A percentile compares a stretch with the other conserved stretches of the same genome.
Evolutionary conservation across 2,329 filamentous ascomycete species (phyloP).

Genomic region (Neoarthrinium moseri): DNA sequence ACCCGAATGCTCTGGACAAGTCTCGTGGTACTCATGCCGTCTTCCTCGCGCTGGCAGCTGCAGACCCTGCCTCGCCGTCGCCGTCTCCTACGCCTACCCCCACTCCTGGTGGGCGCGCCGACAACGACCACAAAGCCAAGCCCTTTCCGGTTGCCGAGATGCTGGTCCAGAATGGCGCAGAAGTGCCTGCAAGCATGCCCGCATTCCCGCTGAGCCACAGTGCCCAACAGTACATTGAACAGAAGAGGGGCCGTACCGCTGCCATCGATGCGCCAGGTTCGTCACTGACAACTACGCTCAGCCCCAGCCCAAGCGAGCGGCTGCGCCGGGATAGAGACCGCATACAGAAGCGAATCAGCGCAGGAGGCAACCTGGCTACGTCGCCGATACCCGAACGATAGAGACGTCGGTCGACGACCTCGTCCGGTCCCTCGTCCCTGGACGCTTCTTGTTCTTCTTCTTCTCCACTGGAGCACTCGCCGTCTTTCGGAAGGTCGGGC

Average conservation of each 20-base stretch:
- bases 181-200: slow-evolving; percentile 73
- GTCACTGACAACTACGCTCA: slow-evolving; percentile 52
- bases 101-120: slow-evolving; percentile 37
- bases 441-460: slow-evolving; percentile 12
- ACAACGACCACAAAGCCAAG: slow-evolving; percentile 50
- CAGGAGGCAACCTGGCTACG: slow-evolving; percentile 69
- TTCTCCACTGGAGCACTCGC: slow-evolving; percentile 14
- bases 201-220: slow-evolving; percentile 80
- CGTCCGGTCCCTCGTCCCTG: slow-evolving; percentile 14
- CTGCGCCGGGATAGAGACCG: slow-evolving; percentile 65
- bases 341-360: slow-evolving; percentile 77
- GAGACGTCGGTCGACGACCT: slow-evolving; percentile 31
- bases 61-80: slow-evolving; percentile 80
- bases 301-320: slow-evolving; percentile 41
- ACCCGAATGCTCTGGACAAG: slow-evolving; percentile 82
- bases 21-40: slow-evolving; percentile 86
- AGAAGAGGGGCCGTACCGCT: slow-evolving; percentile 59
- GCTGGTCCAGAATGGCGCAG: slow-evolving; percentile 88
- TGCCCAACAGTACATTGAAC: slow-evolving; percentile 81
- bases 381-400: slow-evolving; percentile 57
- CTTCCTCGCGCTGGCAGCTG: slow-evolving; percentile 87
- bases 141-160: slow-evolving; percentile 90
- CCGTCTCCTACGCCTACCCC: slow-evolving; percentile 37
- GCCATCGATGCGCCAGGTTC: slow-evolving; percentile 35
- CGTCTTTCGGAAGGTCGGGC: slow-evolving; percentile 15